These are phyloP conservation scores for Scytalidium sp. DNA, from an alignment of 2,329 filamentous ascomycete genomes.

Conservation along the genomic window DNA sequence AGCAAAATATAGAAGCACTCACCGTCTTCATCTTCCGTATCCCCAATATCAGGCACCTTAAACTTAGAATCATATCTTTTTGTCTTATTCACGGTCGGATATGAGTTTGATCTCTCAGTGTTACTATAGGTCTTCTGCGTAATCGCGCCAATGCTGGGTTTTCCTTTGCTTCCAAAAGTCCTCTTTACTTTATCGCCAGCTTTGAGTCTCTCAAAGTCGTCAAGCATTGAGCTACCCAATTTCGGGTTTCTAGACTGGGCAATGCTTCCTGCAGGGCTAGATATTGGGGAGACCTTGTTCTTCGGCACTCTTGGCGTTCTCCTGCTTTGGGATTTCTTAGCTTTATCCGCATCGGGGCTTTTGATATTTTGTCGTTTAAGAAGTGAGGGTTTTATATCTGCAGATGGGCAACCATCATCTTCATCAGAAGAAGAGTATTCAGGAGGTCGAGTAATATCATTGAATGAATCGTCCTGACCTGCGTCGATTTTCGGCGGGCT, in stretches of 20 bases:
- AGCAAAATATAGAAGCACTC: background rate
- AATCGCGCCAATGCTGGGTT: background rate
- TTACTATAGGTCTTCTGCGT: background rate
- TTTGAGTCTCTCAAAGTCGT: constrained; percentile 13
- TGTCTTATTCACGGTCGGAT: background rate
- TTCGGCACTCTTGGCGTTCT: background rate
- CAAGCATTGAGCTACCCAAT: constrained; percentile 12
- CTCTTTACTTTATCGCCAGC: constrained; percentile 6
- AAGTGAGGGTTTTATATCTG: background rate
- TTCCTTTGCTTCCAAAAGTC: background rate
- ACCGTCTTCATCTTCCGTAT: background rate
- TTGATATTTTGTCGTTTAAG: background rate
- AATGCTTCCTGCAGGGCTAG: background rate
- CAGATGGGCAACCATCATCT: background rate
- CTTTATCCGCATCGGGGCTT: background rate
- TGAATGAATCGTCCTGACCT: background rate
- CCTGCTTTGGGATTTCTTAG: background rate
- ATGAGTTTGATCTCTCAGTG: background rate
- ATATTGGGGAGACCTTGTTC: background rate
- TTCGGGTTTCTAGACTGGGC: background rate
- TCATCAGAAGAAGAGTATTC: background rate
- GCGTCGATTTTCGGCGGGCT: background rate
- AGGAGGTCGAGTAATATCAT: background rate
- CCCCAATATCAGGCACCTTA: background rate
- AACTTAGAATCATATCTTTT: background rate